Evolutionary conservation across 2,329 filamentous ascomycete species (phyloP).

Genomic region (Scedosporium aurantiacum): DNA sequence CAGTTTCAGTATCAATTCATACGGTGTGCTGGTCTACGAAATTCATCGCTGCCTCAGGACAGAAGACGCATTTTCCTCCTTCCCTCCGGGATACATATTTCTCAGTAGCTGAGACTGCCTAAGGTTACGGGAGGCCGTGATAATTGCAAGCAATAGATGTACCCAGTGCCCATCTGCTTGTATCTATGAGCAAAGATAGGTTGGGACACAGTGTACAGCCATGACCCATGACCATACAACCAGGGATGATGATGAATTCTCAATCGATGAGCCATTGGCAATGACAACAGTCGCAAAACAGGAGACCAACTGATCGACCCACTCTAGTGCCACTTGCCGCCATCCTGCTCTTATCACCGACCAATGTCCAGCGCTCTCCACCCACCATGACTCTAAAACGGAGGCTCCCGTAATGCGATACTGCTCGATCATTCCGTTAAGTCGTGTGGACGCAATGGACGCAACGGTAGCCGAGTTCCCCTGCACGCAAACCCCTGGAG

Average conservation of each 20-base stretch:
- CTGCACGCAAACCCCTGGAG: not conserved
- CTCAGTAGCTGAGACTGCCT: no score
- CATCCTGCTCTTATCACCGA: constrained; percentile 1
- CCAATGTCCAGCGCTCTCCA: not conserved
- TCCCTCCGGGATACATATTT: no score
- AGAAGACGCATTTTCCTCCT: no score
- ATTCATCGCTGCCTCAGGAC: no score
- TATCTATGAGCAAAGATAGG: not conserved
- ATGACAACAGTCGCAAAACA: constrained; percentile 2
- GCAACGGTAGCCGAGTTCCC: not conserved
- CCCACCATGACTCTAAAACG: not conserved
- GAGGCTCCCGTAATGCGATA: not conserved
- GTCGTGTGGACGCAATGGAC: not conserved
- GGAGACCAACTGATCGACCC: constrained; percentile 5
- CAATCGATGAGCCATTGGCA: constrained; percentile 2
- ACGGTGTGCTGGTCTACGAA: no score
- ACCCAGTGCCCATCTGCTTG: not conserved
- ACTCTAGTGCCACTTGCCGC: constrained; percentile 4
- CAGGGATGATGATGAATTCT: not conserved
- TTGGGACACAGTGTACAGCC: not conserved
- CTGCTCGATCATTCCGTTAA: not conserved
- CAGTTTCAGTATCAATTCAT: no score
- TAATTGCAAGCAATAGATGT: not conserved
- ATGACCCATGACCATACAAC: not conserved
- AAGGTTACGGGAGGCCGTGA: no score